These are phyloP conservation scores for Magnusiomyces magnusii DNA, from an alignment of 1,139 yeast genomes.

Conservation along the genomic window DNA sequence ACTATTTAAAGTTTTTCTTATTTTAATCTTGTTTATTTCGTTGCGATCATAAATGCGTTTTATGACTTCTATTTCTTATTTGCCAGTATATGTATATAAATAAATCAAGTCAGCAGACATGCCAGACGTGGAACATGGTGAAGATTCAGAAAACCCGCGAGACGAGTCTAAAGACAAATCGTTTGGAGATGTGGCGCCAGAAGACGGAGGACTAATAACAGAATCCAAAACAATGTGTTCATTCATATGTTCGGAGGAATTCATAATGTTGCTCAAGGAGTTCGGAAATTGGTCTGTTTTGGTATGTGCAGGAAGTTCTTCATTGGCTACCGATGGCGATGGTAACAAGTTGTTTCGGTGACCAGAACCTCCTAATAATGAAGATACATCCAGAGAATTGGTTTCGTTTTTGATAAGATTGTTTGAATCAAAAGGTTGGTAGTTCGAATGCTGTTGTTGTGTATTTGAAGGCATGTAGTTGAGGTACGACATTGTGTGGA, in stretches of 20 bases:
- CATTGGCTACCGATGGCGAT: neutral
- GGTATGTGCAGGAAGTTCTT: neutral
- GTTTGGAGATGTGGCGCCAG: conserved; percentile 13
- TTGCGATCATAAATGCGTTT: neutral
- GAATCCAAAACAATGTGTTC: neutral
- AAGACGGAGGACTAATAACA: conserved; percentile 11
- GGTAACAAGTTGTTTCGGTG: too few relatives aligned
- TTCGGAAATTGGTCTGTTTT: neutral
- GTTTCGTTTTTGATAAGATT: neutral
- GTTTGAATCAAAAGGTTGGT: too few relatives aligned
- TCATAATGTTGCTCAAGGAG: neutral
- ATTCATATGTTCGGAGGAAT: neutral
- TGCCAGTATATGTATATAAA: neutral
- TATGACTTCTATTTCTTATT: neutral
- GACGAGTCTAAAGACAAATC: neutral
- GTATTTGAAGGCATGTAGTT: neutral
- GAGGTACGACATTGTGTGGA: neutral
- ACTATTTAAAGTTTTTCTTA: neutral
- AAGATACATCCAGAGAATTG: neutral
- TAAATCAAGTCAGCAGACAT: conserved; percentile 16
- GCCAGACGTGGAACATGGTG: conserved; percentile 11
- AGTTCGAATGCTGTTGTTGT: neutral
- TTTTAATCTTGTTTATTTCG: neutral
- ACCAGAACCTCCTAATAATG: too few relatives aligned
- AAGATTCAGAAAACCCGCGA: conserved; percentile 3